A percentile compares a stretch with the other conserved stretches of the same genome.
phyloP scores from a whole-genome alignment of 2,329 filamentous ascomycete genomes.

The Phyllosticta citribraziliensis region DNA sequence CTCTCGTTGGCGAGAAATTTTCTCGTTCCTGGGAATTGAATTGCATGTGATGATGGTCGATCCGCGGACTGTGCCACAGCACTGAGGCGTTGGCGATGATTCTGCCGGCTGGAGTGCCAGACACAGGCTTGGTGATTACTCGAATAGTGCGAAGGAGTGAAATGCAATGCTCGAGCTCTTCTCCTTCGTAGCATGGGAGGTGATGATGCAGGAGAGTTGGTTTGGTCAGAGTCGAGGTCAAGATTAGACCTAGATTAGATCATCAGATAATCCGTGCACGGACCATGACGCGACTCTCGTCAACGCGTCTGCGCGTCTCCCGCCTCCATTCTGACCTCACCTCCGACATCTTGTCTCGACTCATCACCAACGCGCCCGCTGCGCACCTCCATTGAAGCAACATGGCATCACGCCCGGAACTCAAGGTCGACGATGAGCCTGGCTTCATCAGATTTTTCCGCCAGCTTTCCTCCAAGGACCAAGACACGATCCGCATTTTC shows the following conservation, averaged over 20 bases:
- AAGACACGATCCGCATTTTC: constrained; percentile 79
- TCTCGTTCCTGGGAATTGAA: no score
- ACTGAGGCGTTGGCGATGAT: no score
- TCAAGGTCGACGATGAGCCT: constrained; percentile 83
- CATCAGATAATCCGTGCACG: background rate
- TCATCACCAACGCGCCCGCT: background rate
- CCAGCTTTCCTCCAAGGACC: constrained; percentile 60
- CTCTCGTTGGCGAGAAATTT: no score
- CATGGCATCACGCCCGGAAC: constrained; percentile 48
- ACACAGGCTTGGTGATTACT: no score
- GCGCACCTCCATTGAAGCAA: background rate
- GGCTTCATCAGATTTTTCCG: constrained; percentile 97
- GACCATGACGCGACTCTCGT: background rate
- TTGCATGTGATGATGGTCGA: no score
- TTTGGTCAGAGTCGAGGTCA: no score
- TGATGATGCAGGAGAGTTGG: no score
- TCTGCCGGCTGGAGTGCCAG: no score
- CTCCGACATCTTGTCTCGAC: background rate
- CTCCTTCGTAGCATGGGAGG: no score
- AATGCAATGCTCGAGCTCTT: no score
- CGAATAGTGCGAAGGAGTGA: no score
- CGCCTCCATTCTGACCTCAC: background rate
- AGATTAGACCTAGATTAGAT: background rate
- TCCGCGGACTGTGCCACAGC: no score
- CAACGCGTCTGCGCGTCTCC: background rate